Conservation (phyloP, 2,329 filamentous ascomycete genomes). For the Colletotrichum graminicola region DNA sequence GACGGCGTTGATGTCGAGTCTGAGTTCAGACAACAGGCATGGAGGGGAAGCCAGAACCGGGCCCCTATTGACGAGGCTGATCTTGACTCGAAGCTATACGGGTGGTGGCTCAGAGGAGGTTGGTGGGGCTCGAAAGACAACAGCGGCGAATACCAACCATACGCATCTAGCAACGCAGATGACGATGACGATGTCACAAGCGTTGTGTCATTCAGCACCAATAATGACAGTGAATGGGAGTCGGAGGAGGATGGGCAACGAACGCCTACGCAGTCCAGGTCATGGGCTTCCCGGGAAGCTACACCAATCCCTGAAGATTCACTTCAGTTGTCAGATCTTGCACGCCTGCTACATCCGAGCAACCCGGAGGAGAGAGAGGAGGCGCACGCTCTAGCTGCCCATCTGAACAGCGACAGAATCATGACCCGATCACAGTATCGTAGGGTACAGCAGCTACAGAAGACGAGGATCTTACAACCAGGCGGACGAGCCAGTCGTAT, state of each 20-base stretch:
- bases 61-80: slow-evolving; percentile 68
- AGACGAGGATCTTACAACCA: slow-evolving; percentile 74
- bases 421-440: slow-evolving; percentile 86
- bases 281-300: slow-evolving; percentile 60
- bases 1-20: slow-evolving; percentile 83
- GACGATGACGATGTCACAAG: slow-evolving; percentile 83
- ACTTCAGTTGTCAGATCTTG: slow-evolving; percentile 77
- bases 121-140: slow-evolving; percentile 87
- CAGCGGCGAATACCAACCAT: slow-evolving; percentile 81
- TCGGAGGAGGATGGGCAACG: slow-evolving; percentile 65
- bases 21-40: slow-evolving; percentile 76
- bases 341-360: slow-evolving; percentile 83
- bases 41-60: slow-evolving; percentile 52
- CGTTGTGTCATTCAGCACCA: slow-evolving; percentile 72
- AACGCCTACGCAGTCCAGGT: slow-evolving; percentile 77
- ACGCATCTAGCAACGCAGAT: slow-evolving; percentile 53
- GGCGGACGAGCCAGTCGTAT: slow-evolving; percentile 51
- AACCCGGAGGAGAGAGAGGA: slow-evolving; percentile 83
- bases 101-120: slow-evolving; percentile 85
- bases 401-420: slow-evolving; percentile 77
- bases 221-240: slow-evolving; percentile 60
- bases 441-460: slow-evolving; percentile 75
- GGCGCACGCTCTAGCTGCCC: slow-evolving; percentile 83
- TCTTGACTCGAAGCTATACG: slow-evolving; percentile 81
- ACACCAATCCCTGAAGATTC: slow-evolving; percentile 73